phyloP scores from a whole-genome alignment of 2,329 filamentous ascomycete species.

The Xylariaceae sp. region DNA sequence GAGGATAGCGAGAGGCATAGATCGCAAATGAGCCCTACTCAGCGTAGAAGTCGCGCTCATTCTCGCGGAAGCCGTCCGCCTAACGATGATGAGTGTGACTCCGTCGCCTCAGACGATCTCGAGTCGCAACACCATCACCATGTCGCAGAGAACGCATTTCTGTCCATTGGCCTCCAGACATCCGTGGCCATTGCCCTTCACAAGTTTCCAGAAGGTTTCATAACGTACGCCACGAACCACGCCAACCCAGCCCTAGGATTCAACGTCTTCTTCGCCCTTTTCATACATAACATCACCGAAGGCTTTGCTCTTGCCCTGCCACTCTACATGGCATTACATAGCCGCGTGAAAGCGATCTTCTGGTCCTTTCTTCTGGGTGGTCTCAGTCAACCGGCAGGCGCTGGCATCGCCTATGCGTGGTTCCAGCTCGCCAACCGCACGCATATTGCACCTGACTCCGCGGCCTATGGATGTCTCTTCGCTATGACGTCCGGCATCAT shows the following conservation, averaged over 20 bases:
- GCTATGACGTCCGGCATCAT: slow-evolving; percentile 89
- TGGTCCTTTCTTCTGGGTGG: slow-evolving; percentile 83
- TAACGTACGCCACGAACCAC: slow-evolving; percentile 96
- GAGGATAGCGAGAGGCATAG: slow-evolving; percentile 27
- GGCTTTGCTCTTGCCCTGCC: slow-evolving; percentile 92
- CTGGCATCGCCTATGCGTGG: slow-evolving; percentile 78
- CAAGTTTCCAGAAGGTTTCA: slow-evolving; percentile 82
- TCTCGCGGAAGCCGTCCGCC: slow-evolving; percentile 30
- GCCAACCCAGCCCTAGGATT: slow-evolving; percentile 84
- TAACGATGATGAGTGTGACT: slow-evolving; percentile 22
- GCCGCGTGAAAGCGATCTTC: slow-evolving; percentile 72
- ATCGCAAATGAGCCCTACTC: slow-evolving; percentile 24
- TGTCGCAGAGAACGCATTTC: slow-evolving; percentile 86
- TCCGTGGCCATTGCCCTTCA: slow-evolving; percentile 92
- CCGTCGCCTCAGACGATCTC: slow-evolving; percentile 36
- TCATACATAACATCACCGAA: slow-evolving; percentile 97
- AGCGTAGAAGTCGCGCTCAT: slow-evolving; percentile 26
- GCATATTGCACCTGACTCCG: slow-evolving; percentile 46
- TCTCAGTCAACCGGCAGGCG: slow-evolving; percentile 79
- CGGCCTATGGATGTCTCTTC: slow-evolving; percentile 76
- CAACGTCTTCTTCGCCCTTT: slow-evolving; percentile 89
- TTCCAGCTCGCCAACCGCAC: slow-evolving; percentile 62
- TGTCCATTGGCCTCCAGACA: slow-evolving; percentile 93
- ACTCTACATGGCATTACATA: slow-evolving; percentile 83
- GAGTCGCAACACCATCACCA: slow-evolving; percentile 78